Conservation (phyloP, 306 rosid species). For the Myrica gale region DNA sequence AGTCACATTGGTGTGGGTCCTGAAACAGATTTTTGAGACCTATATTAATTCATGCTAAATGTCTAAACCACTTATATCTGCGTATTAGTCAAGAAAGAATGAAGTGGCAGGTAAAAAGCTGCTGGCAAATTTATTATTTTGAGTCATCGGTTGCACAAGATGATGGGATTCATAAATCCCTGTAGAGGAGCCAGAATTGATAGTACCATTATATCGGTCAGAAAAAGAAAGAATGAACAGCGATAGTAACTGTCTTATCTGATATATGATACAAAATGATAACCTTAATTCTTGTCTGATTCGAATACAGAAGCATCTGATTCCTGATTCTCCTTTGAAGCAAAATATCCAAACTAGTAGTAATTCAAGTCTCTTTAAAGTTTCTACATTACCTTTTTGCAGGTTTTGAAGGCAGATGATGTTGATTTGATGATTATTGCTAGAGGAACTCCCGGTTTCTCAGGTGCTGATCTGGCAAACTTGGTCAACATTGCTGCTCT, state of each 20-base stretch:
- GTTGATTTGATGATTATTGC: constrained; percentile 81
- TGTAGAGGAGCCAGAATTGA: background rate
- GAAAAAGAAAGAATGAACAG: too few species aligned
- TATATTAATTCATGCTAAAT: background rate
- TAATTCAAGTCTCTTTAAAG: constrained; percentile 4
- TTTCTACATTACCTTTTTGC: constrained; percentile 18
- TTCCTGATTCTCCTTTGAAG: background rate
- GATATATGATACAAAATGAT: background rate
- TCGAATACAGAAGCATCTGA: background rate
- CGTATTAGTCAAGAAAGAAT: background rate
- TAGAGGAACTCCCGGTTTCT: constrained; percentile 84
- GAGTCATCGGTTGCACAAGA: background rate
- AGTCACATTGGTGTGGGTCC: background rate
- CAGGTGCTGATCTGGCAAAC: constrained; percentile 93
- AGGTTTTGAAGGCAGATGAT: constrained; percentile 81
- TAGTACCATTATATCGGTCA: background rate
- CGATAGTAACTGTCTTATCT: background rate
- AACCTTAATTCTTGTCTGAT: background rate
- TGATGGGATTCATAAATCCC: background rate
- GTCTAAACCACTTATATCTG: background rate
- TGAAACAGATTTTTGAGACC: background rate
- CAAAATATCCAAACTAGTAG: background rate
- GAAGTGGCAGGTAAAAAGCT: background rate
- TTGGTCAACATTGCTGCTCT: constrained; percentile 82
- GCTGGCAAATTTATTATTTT: background rate